Percentiles rank a stretch among this genome's conserved stretches.
Evolutionary conservation across 2,329 filamentous ascomycete genomes (phyloP).

Genomic region (Lecanosticta acicola): DNA sequence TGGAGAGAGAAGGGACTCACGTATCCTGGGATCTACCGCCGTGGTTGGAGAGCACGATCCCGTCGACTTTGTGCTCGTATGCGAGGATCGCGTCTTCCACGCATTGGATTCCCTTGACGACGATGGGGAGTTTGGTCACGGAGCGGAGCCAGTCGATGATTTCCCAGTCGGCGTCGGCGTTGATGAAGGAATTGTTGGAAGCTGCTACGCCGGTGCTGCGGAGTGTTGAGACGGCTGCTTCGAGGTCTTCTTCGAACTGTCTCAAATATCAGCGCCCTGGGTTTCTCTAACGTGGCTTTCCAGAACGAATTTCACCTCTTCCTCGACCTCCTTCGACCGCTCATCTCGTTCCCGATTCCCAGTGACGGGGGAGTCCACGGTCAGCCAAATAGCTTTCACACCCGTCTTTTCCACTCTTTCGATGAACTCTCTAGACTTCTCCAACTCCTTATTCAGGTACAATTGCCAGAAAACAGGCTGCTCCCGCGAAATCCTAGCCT

Average conservation of each 20-base stretch:
- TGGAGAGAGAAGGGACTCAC: neutral
- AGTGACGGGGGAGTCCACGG: slow-evolving; percentile 52
- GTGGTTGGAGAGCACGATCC: slow-evolving; percentile 43
- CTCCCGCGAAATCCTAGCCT: slow-evolving; percentile 19
- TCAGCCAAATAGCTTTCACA: slow-evolving; percentile 52
- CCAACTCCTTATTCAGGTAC: slow-evolving; percentile 53
- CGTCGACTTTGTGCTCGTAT: slow-evolving; percentile 38
- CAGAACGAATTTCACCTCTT: slow-evolving; percentile 1
- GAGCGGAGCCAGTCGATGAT: slow-evolving; percentile 21
- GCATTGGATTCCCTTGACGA: slow-evolving; percentile 37
- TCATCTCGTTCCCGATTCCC: slow-evolving; percentile 50
- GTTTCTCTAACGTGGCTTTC: neutral
- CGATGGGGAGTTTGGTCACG: slow-evolving; percentile 29
- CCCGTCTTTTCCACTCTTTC: slow-evolving; percentile 43
- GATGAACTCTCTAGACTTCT: slow-evolving; percentile 47
- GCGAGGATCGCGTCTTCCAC: slow-evolving; percentile 39
- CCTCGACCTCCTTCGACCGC: slow-evolving; percentile 34
- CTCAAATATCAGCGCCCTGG: neutral
- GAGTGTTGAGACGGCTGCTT: slow-evolving; percentile 17
- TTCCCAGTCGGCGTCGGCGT: slow-evolving; percentile 23
- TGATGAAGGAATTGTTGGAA: slow-evolving; percentile 23
- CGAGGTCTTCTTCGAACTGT: slow-evolving; percentile 21
- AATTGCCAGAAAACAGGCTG: slow-evolving; percentile 52
- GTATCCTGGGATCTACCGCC: slow-evolving; percentile 48
- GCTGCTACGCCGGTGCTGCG: slow-evolving; percentile 21